phyloP scores from a whole-genome alignment of 306 rosid genomes.

The Dalbergia cultrata region DNA sequence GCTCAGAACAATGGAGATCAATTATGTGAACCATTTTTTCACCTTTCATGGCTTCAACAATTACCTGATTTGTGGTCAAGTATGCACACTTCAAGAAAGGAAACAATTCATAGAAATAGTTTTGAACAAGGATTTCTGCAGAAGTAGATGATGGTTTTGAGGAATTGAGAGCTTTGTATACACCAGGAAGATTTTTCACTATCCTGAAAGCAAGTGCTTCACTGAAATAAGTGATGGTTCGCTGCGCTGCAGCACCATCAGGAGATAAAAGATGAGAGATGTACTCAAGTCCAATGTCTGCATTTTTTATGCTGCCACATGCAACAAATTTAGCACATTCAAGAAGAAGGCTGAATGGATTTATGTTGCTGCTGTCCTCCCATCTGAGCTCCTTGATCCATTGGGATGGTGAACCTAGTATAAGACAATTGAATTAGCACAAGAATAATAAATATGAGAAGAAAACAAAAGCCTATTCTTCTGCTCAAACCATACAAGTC shows the following conservation, averaged over 20 bases:
- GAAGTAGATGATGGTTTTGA: slow-evolving; percentile 61
- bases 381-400: slow-evolving; percentile 64
- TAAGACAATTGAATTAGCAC: slow-evolving; percentile 42
- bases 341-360: slow-evolving; percentile 64
- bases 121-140: slow-evolving; percentile 63
- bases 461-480: slow-evolving; percentile 41
- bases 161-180: slow-evolving; percentile 69
- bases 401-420: slow-evolving; percentile 68
- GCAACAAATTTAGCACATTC: slow-evolving; percentile 81
- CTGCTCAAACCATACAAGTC: neutral
- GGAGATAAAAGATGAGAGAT: slow-evolving; percentile 78
- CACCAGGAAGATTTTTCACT: slow-evolving; percentile 73
- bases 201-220: slow-evolving; percentile 81
- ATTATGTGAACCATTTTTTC: slow-evolving; percentile 80
- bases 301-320: slow-evolving; percentile 72
- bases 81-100: slow-evolving; percentile 83
- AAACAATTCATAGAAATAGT: slow-evolving; percentile 75
- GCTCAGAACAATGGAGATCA: slow-evolving; percentile 82
- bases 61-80: slow-evolving; percentile 82
- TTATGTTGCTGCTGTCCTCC: slow-evolving; percentile 61
- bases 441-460: slow-evolving; percentile 34
- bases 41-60: slow-evolving; percentile 80
- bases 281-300: slow-evolving; percentile 72
- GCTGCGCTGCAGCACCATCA: slow-evolving; percentile 75
- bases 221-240: slow-evolving; percentile 77